phyloP scores from a whole-genome alignment of 768 basidiomycete species.

The Hygrophoropsis aurantiaca region DNA sequence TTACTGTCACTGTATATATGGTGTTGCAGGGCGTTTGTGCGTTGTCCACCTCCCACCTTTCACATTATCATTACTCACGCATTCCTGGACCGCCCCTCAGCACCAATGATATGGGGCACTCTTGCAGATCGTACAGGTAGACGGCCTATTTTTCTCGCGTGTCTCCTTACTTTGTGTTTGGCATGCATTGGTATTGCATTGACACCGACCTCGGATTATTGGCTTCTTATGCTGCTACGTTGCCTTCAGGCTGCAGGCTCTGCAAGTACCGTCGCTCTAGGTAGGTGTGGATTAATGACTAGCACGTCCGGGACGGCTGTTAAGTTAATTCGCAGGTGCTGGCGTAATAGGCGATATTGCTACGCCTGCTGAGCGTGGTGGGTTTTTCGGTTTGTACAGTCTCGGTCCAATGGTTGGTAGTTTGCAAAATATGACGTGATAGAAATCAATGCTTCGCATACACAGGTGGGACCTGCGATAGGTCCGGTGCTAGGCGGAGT shows the following conservation, averaged over 20 bases:
- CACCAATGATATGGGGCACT: constrained; percentile 61
- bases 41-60: not conserved
- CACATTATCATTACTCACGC: not conserved
- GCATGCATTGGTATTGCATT: constrained; percentile 66
- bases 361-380: constrained; percentile 68
- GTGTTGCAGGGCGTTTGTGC: constrained; percentile 47
- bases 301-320: not conserved
- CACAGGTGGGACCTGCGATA: constrained; percentile 52
- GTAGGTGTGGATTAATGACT: constrained; percentile 28
- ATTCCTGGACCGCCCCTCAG: constrained; percentile 30
- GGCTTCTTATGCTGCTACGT: constrained; percentile 78
- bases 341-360: constrained; percentile 82
- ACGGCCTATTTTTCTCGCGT: constrained; percentile 60
- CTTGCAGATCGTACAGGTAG: constrained; percentile 67
- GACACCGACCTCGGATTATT: constrained; percentile 61
- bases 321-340: constrained; percentile 43
- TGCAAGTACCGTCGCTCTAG: constrained; percentile 75
- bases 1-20: constrained; percentile 70
- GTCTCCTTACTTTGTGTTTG: constrained; percentile 59
- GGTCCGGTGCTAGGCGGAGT: constrained; percentile 48
- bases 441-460: constrained; percentile 23
- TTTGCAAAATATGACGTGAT: not conserved
- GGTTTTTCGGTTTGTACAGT: constrained; percentile 67
- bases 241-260: constrained; percentile 79
- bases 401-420: constrained; percentile 59